Base-by-base conservation (phyloP, 495 filamentous ascomycete species). In the Daldinia bambusicola region DNA sequence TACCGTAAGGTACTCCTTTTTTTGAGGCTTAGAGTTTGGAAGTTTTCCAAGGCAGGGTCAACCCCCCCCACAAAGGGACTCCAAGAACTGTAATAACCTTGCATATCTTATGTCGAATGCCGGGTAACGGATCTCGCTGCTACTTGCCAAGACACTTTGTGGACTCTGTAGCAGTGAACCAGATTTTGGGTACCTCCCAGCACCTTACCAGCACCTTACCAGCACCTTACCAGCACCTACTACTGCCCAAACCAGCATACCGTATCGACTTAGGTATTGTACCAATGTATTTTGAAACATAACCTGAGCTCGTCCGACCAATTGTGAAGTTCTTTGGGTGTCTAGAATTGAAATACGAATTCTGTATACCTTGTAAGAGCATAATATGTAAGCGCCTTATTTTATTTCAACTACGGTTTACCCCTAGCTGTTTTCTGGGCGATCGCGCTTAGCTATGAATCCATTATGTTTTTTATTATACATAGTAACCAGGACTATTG, bases 121-220 rank as follows among this genome's bases (percentile, higher is more conserved):
- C 70, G 70, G 56, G 66, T 45, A 73, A 66, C 61, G 70, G 70
- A 68, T 65, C 65, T 72, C 60, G 68, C 65, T 68, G 70, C 65
- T 61, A 69, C 55, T n/a, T 48, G 70, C 70, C 61, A 69, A 69
- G 70, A 36, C 43, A 12, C 9, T 55, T 8, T 55, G 48, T 48
- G 57, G 57, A 34, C 18, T 40, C 38, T 10, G 55, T 65, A 43
- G 41, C 50, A 69, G 22, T 62, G 70, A 69, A 69, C 66, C 61
- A 69, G 37, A 40, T 36, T 20, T 34, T 60, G 57, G 70, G 70
- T 58, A n/a, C n/a, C n/a, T n/a, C n/a, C n/a, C n/a, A n/a, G n/a
- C n/a, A n/a, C n/a, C n/a, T n/a, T n/a, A n/a, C n/a, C n/a, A n/a
- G n/a, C n/a, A n/a, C n/a, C n/a, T n/a, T n/a, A n/a, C n/a, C n/a